Conservation (phyloP, 495 filamentous ascomycete species). For the Penicillium crystallinum region DNA sequence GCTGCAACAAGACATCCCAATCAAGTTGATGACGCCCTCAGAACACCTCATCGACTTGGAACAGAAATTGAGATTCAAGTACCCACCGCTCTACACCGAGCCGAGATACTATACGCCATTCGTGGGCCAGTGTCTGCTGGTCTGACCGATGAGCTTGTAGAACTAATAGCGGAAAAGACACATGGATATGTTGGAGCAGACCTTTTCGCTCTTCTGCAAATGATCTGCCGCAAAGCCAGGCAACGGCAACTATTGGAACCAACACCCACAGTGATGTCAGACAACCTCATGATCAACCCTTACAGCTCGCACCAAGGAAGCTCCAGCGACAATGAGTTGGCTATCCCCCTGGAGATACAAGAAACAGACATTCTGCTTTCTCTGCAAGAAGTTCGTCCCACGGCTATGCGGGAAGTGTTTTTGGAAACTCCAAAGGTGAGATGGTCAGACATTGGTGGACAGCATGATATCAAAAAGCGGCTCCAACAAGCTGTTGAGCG, state of each 20-base stretch:
- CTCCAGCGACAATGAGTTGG: constrained; percentile 5
- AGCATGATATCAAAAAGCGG: constrained; percentile 69
- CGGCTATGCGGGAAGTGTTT: constrained; percentile 86
- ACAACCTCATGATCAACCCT: background rate
- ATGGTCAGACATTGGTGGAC: constrained; percentile 89
- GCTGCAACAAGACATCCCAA: constrained; percentile 67
- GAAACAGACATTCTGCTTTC: constrained; percentile 52
- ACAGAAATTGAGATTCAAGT: constrained; percentile 75
- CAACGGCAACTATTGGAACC: constrained; percentile 25
- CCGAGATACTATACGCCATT: constrained; percentile 61
- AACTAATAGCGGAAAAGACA: constrained; percentile 51
- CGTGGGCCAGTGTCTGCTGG: constrained; percentile 28
- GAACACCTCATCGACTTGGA: constrained; percentile 59
- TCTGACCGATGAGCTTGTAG: constrained; percentile 33
- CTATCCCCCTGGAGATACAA: constrained; percentile 26
- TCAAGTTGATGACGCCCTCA: constrained; percentile 68
- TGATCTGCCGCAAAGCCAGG: constrained; percentile 40
- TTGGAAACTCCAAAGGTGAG: constrained; percentile 78
- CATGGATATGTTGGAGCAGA: constrained; percentile 68
- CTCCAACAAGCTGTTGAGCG: constrained; percentile 60
- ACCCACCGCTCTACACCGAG: constrained; percentile 65
- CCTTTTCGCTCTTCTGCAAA: constrained; percentile 47
- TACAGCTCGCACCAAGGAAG: background rate
- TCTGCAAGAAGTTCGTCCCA: constrained; percentile 60
- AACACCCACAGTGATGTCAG: background rate